Percentiles rank a stretch among this genome's conserved stretches.
Conservation (phyloP, 371 early-diverging fungal genomes). For the Actinomucor elegans region DNA sequence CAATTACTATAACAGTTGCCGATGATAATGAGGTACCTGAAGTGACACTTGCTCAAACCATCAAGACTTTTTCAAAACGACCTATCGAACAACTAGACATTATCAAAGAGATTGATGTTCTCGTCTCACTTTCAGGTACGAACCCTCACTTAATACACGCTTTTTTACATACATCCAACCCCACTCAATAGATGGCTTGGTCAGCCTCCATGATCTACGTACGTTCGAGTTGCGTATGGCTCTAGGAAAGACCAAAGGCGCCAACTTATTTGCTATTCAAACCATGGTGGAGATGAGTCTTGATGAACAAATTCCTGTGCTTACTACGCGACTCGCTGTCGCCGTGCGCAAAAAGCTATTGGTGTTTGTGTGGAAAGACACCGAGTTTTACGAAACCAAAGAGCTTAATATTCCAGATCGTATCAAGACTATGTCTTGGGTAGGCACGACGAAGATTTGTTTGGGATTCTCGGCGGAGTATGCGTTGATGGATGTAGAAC, state of each 20-base stretch:
- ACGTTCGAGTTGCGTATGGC: conserved; percentile 69
- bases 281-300: conserved; percentile 66
- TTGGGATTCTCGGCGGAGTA: conserved; percentile 69
- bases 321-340: conserved; percentile 76
- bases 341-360: conserved; percentile 69
- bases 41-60: conserved; percentile 63
- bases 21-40: conserved; percentile 51
- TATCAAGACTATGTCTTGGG: conserved; percentile 71
- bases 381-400: conserved; percentile 67
- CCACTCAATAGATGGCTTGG: conserved; percentile 56
- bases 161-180: background rate
- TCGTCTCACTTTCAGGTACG: conserved; percentile 71
- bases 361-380: conserved; percentile 80
- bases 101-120: conserved; percentile 74
- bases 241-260: conserved; percentile 72
- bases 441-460: conserved; percentile 64
- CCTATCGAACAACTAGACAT: conserved; percentile 77
- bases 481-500: conserved; percentile 62
- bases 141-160: background rate
- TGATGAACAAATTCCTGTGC: conserved; percentile 65
- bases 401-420: conserved; percentile 67
- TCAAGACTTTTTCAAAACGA: conserved; percentile 69
- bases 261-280: conserved; percentile 71
- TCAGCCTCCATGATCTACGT: conserved; percentile 75
- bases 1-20: conserved; percentile 33